Base-by-base conservation (phyloP, 139 green algal species). In the Chlamydomonas asymmetrica region DNA sequence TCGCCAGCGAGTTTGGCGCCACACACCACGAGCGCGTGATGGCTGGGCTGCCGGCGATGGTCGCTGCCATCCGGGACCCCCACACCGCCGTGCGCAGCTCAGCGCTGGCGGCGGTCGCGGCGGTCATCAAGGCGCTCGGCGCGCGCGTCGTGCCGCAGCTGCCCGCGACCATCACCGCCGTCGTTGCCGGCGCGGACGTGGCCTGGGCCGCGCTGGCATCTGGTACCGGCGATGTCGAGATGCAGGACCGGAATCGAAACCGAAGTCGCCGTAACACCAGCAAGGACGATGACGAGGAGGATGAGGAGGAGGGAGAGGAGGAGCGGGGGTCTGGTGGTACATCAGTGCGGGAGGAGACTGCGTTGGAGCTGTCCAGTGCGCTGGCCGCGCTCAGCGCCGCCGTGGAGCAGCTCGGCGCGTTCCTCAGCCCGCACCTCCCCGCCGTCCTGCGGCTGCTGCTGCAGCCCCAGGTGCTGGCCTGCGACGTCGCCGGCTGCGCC, bases 381-480 rank as follows among this genome's bases (percentile, higher is more conserved):
- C 73, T 97, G 35, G 81, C 83, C 16, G 87, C 93, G 1, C 69
- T 96, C 2, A 66, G 65, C 39, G 82, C 93, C 2, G 62, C 96
- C 29, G 79, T 93, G 1, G 63, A 84, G 29, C 59, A 54, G 7
- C 73, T 96, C 4, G 89, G 87, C 8, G 75, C 84, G 0, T 93
- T 96, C 69, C 45, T 96, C 54, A 87, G 78, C 43, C 89, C 91
- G 1, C 87, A 95, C 73, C 72, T 95, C 48, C 52, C 76, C 3
- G 32, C 61, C 22, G 39, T 94, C 29, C 82, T 96, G 68, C 43
- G 49, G 29, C 76, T 92, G 73, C 79, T 92, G 73, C 80, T 94
- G 67, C 74, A 85, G 62, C 82, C 85, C 20, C 49, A 73, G n/a
- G 74, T 85, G 59, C 78, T 89, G 23, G 50, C 57, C 3, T 82